Percentiles rank a stretch among this genome's conserved stretches.
Evolutionary conservation across 495 filamentous ascomycete genomes (phyloP).

Genomic region (Acidomyces sp.): DNA sequence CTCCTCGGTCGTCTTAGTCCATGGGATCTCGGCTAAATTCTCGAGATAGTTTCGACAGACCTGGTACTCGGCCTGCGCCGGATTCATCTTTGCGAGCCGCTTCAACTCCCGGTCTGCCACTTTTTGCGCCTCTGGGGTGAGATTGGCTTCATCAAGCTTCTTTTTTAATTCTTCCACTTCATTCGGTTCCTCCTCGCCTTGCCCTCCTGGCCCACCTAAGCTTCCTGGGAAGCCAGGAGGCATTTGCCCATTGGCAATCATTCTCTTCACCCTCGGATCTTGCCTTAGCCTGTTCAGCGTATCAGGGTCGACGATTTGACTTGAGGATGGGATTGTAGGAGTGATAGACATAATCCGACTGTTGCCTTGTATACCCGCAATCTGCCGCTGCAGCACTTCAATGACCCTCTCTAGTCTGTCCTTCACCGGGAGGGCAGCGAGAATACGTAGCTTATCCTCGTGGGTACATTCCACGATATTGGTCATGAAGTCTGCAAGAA

Average conservation of each 20-base stretch:
- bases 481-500: slow-evolving; percentile 91
- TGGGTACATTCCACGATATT: slow-evolving; percentile 73
- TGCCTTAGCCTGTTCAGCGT: slow-evolving; percentile 40
- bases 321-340: slow-evolving; percentile 27
- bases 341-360: slow-evolving; percentile 64
- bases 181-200: slow-evolving; percentile 50
- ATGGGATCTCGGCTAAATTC: slow-evolving; percentile 87
- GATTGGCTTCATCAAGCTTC: slow-evolving; percentile 64
- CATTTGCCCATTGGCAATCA: slow-evolving; percentile 27
- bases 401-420: slow-evolving; percentile 67
- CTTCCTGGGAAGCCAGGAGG: slow-evolving; percentile 38
- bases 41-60: slow-evolving; percentile 91
- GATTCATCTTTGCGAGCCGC: slow-evolving; percentile 85
- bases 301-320: slow-evolving; percentile 31
- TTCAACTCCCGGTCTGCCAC: slow-evolving; percentile 81
- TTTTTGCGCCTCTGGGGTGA: slow-evolving; percentile 65
- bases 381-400: slow-evolving; percentile 65
- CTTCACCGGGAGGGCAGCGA: slow-evolving; percentile 62
- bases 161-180: slow-evolving; percentile 89
- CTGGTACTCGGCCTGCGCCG: slow-evolving; percentile 86
- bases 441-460: slow-evolving; percentile 76
- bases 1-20: slow-evolving; percentile 76
- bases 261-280: slow-evolving; percentile 39
- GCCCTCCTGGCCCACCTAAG: slow-evolving; percentile 31
- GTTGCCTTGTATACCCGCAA: slow-evolving; percentile 66